These are phyloP conservation scores for Fragaria nilgerrensis DNA, from an alignment of 306 rosid species.

Conservation along the genomic window DNA sequence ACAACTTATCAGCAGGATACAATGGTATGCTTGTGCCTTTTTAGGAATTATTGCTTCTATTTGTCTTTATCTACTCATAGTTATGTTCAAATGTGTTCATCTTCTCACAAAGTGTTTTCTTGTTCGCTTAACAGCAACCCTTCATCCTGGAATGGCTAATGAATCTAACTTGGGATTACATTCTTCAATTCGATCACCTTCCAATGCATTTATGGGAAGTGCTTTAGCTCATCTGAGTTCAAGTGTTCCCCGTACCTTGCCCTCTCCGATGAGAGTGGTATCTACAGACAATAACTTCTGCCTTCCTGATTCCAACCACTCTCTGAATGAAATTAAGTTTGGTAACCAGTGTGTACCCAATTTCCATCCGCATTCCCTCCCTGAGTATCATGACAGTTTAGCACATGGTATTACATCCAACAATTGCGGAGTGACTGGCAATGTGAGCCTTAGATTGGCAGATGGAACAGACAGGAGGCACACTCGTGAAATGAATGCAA, in stretches of 20 bases:
- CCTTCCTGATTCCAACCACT: slow-evolving; percentile 35
- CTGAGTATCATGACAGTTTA: slow-evolving; percentile 57
- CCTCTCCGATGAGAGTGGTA: slow-evolving; percentile 41
- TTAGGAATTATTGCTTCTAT: slow-evolving; percentile 23
- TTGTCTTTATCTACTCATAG: slow-evolving; percentile 17
- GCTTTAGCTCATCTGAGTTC: slow-evolving; percentile 45
- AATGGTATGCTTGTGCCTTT: slow-evolving; percentile 38
- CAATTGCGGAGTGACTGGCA: slow-evolving; percentile 41
- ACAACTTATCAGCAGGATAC: slow-evolving; percentile 39
- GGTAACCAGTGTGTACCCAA: slow-evolving; percentile 40
- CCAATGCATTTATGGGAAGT: slow-evolving; percentile 40
- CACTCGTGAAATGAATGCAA: slow-evolving; percentile 42
- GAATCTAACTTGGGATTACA: slow-evolving; percentile 53
- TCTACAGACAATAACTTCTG: slow-evolving; percentile 40
- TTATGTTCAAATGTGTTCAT: slow-evolving; percentile 21
- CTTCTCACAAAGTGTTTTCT: slow-evolving; percentile 19
- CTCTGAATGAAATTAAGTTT: slow-evolving; percentile 43
- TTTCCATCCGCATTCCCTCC: slow-evolving; percentile 71
- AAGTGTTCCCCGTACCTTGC: slow-evolving; percentile 40
- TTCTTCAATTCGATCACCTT: slow-evolving; percentile 38
- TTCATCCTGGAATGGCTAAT: slow-evolving; percentile 51
- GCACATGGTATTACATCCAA: slow-evolving; percentile 52
- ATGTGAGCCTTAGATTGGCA: slow-evolving; percentile 43
- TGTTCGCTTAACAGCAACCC: slow-evolving; percentile 33
- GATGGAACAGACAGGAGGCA: slow-evolving; percentile 55